Evolutionary conservation across 192 early-diverging fungal genomes (phyloP).

Genomic region (Coemansia asiatica): DNA sequence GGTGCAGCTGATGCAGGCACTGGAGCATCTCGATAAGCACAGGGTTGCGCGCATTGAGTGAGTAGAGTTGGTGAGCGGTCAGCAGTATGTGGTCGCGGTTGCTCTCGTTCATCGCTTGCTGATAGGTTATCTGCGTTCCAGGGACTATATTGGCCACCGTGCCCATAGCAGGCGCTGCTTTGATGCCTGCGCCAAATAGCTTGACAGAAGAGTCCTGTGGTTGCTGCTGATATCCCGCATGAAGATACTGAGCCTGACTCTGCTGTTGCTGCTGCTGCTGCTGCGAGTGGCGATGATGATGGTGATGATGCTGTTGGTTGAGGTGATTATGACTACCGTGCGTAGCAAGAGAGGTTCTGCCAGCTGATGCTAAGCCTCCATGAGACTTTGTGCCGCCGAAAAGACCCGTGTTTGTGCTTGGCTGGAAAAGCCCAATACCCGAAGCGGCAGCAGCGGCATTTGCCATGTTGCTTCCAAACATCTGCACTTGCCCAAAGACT

Average conservation of each 20-base stretch:
- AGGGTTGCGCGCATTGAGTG: conserved; percentile 55
- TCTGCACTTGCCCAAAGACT: not conserved
- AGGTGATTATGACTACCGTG: conserved; percentile 5
- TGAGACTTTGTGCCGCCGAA: conserved; percentile 11
- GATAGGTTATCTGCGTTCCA: conserved; percentile 37
- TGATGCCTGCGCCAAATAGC: conserved; percentile 5
- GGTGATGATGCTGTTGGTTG: too few species aligned
- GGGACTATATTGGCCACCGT: conserved; percentile 29
- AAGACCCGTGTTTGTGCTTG: not conserved
- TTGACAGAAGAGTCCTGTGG: not conserved
- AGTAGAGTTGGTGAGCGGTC: conserved; percentile 65
- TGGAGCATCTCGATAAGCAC: conserved; percentile 57
- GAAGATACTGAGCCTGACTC: not conserved
- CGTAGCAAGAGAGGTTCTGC: conserved; percentile 15
- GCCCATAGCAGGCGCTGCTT: not conserved
- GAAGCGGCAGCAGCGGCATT: not conserved
- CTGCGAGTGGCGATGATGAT: not conserved
- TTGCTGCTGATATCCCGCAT: not conserved
- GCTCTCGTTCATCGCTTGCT: conserved; percentile 22
- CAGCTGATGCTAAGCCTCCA: conserved; percentile 10
- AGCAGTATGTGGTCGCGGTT: conserved; percentile 63
- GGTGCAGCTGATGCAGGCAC: conserved; percentile 56
- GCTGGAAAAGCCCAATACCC: not conserved
- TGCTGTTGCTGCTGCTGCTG: conserved; percentile 13
- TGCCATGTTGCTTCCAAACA: conserved; percentile 2